A percentile compares a stretch with the other conserved stretches of the same genome.
Conservation (phyloP, 495 filamentous ascomycete species). For the Xylaria cubensis region DNA sequence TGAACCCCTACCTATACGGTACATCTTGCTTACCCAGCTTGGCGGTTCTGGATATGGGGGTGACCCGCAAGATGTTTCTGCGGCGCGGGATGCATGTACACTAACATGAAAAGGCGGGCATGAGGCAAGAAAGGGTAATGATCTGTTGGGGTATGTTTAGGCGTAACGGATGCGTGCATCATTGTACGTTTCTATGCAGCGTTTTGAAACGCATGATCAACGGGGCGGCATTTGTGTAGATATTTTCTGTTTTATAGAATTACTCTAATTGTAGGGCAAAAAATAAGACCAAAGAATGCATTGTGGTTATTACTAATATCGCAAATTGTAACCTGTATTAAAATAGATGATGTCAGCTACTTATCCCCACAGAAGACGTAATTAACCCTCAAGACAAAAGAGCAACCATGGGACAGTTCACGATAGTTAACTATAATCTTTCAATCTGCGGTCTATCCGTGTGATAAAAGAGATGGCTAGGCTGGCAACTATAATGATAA, state of each 20-base stretch:
- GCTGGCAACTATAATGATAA: background rate
- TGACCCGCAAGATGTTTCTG: slow-evolving; percentile 10
- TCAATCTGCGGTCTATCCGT: background rate
- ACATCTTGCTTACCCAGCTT: slow-evolving; percentile 16
- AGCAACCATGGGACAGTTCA: background rate
- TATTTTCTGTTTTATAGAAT: background rate
- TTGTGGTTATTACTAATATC: background rate
- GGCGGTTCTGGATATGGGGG: slow-evolving; percentile 19
- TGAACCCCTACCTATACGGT: background rate
- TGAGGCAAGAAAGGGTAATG: slow-evolving; percentile 5
- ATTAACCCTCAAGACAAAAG: background rate
- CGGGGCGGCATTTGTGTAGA: background rate
- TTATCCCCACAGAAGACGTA: background rate
- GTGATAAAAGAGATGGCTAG: background rate
- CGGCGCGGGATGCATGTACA: slow-evolving; percentile 11
- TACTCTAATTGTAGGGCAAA: background rate
- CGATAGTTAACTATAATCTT: background rate
- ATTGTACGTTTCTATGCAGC: slow-evolving; percentile 19
- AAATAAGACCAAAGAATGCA: background rate
- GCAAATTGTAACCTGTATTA: background rate
- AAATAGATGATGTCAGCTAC: background rate
- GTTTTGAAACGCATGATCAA: slow-evolving; percentile 1
- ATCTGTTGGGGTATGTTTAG: background rate
- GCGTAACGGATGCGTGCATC: background rate
- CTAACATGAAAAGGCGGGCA: slow-evolving; percentile 1